These are phyloP conservation scores for Anthracocystis panici-leucophaei DNA, from an alignment of 1,284 basidiomycete species.

Conservation along the genomic window DNA sequence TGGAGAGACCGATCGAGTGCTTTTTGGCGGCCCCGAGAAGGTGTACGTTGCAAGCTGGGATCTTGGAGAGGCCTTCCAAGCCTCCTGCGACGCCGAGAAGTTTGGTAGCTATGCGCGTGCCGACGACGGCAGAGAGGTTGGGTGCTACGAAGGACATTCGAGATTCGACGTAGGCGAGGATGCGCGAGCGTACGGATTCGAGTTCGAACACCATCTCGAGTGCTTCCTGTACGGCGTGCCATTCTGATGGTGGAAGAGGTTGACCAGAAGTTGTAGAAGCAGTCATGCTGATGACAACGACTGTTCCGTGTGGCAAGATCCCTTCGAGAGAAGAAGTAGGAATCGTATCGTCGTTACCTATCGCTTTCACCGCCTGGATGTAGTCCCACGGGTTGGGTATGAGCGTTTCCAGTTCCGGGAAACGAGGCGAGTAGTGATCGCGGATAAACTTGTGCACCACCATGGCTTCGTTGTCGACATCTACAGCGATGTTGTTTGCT, in stretches of 20 bases:
- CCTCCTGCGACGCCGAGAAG: slow-evolving; percentile 96
- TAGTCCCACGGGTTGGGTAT: slow-evolving; percentile 92
- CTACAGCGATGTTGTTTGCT: slow-evolving; percentile 97
- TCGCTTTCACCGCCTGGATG: slow-evolving; percentile 86
- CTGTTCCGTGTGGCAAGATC: slow-evolving; percentile 87
- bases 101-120: slow-evolving; percentile 97
- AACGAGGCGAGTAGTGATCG: slow-evolving; percentile 95
- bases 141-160: slow-evolving; percentile 98
- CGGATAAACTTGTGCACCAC: slow-evolving; percentile 99
- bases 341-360: slow-evolving; percentile 82
- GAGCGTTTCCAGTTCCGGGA: slow-evolving; percentile 95
- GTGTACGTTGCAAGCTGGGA: slow-evolving; percentile 95
- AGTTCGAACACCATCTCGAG: slow-evolving; percentile 88
- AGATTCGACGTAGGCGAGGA: slow-evolving; percentile 98
- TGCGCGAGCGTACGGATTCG: slow-evolving; percentile 86
- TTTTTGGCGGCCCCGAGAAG: slow-evolving; percentile 93
- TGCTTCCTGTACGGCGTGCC: slow-evolving; percentile 84
- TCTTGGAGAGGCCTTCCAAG: slow-evolving; percentile 87
- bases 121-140: slow-evolving; percentile 96
- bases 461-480: slow-evolving; percentile 97
- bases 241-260: slow-evolving; percentile 78
- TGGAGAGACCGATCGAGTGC: slow-evolving; percentile 85
- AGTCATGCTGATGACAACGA: slow-evolving; percentile 95
- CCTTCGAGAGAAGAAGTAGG: slow-evolving; percentile 84
- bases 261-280: slow-evolving; percentile 85